Base-by-base conservation (phyloP, 805 yeast species). In the Brettanomyces anomalus region DNA sequence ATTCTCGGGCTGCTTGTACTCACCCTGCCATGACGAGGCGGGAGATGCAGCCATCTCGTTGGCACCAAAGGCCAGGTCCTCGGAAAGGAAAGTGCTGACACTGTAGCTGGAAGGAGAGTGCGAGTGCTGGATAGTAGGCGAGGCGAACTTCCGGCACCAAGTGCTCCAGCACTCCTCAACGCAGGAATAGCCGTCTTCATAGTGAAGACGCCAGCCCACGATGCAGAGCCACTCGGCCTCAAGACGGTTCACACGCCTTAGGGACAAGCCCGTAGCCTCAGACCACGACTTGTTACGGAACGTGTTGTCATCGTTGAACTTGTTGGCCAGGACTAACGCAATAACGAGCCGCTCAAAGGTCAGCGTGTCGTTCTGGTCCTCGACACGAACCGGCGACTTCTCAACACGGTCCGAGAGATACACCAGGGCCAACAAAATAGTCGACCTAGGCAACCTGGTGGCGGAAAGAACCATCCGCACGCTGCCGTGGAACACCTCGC, bases 221-320 rank as follows among this genome's bases (percentile, higher is more conserved):
- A 43, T 47, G 16, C 37, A 33, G 13, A 62, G 46, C 67, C 67
- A 90, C 37, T 66, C 68, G 42, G 74, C 74, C 66, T 90, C 98
- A 47, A 77, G 65, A 15, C 58, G 54, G 55, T 89, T 87, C 48
- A 90, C 71, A 31, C 72, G 62, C 2, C 56, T 56, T 39, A 85
- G 69, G 5, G 76, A 63, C 48, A 90, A 72, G 16, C 94, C 94
- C 4, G 96, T 85, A n/a, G 97, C 97, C 48, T 87, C 88, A 35
- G 87, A 76, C 98, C 98, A 90, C 6, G 96, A 86, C 56, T 79
- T 81, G 66, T 90, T 90, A 47, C 95, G 87, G 59, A 90, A 90
- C 24, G 97, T 90, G 65, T 90, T 88, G 66, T 90, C 98, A 64
- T 90, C 97, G 59, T 89, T 87, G 61, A 87, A 86, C 66, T 90